Conservation (phyloP, 495 filamentous ascomycete species). For the Neurospora intermedia region DNA sequence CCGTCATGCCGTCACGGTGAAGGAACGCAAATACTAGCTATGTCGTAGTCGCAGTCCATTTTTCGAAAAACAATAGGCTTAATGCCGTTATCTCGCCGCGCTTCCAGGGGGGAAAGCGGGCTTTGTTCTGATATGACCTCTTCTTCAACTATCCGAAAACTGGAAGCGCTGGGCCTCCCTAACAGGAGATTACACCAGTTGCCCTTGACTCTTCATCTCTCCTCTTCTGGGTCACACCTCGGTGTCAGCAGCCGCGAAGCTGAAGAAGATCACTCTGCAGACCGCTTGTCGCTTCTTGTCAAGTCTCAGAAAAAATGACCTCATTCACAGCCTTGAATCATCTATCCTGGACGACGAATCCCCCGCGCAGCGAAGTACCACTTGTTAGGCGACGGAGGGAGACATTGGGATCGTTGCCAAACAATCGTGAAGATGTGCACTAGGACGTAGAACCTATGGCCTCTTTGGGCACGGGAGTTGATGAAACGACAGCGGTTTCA, state of each 20-base stretch:
- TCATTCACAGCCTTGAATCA: background rate
- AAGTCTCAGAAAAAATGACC: background rate
- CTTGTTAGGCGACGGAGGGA: background rate
- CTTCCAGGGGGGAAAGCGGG: background rate
- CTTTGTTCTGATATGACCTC: background rate
- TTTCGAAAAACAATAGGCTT: background rate
- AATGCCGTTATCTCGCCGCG: background rate
- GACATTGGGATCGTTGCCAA: background rate
- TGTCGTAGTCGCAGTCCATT: background rate
- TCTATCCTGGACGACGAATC: background rate
- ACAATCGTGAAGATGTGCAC: background rate
- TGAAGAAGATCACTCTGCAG: background rate
- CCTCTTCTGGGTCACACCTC: background rate
- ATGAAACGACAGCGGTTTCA: conserved; percentile 22
- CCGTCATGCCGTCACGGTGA: background rate
- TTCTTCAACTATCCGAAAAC: background rate
- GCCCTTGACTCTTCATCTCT: background rate
- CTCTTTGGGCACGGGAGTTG: conserved; percentile 6
- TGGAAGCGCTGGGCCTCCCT: background rate
- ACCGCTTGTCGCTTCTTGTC: background rate
- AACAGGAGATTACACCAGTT: background rate
- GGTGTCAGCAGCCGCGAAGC: background rate
- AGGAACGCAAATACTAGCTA: background rate
- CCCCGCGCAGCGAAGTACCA: background rate
- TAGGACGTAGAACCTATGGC: background rate